Conservation (phyloP, 1,139 yeast genomes). For the Suzukiozyma palmioleophila region DNA sequence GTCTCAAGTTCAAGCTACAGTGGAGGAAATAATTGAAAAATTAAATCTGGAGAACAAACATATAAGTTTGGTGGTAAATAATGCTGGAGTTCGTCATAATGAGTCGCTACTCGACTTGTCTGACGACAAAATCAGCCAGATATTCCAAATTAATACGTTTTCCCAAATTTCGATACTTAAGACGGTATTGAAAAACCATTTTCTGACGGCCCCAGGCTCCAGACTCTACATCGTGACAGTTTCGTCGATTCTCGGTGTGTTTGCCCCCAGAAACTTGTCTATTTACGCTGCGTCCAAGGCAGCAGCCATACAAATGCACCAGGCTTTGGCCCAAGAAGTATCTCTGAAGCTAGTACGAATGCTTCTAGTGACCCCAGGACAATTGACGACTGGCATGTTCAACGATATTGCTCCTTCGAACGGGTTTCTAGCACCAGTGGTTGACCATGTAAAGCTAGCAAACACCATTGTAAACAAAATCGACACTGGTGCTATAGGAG, state of each 20-base stretch:
- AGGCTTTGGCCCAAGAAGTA: constrained; percentile 52
- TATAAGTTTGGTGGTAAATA: constrained; percentile 59
- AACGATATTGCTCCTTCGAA: constrained; percentile 55
- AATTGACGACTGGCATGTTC: constrained; percentile 60
- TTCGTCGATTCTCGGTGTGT: constrained; percentile 65
- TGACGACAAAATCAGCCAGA: constrained; percentile 23
- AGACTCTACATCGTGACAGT: constrained; percentile 55
- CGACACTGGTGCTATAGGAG: constrained; percentile 48
- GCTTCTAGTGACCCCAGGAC: constrained; percentile 63
- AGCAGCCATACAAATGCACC: constrained; percentile 55
- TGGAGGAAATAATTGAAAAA: constrained; percentile 20
- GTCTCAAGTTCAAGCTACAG: constrained; percentile 17
- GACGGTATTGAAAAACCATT: constrained; percentile 31
- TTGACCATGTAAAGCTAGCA: constrained; percentile 43
- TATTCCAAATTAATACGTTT: constrained; percentile 53
- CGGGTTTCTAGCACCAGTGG: constrained; percentile 61
- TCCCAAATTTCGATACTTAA: constrained; percentile 52
- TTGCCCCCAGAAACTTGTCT: constrained; percentile 67
- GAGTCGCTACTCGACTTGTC: constrained; percentile 36
- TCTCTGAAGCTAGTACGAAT: constrained; percentile 27
- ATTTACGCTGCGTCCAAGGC: constrained; percentile 67
- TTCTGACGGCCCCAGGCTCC: constrained; percentile 10
- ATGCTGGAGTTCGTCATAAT: constrained; percentile 67
- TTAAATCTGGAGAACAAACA: constrained; percentile 26
- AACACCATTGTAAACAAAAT: constrained; percentile 34